These are phyloP conservation scores for Kodamaea derodonti DNA, from an alignment of 1,139 yeast genomes.

Conservation along the genomic window DNA sequence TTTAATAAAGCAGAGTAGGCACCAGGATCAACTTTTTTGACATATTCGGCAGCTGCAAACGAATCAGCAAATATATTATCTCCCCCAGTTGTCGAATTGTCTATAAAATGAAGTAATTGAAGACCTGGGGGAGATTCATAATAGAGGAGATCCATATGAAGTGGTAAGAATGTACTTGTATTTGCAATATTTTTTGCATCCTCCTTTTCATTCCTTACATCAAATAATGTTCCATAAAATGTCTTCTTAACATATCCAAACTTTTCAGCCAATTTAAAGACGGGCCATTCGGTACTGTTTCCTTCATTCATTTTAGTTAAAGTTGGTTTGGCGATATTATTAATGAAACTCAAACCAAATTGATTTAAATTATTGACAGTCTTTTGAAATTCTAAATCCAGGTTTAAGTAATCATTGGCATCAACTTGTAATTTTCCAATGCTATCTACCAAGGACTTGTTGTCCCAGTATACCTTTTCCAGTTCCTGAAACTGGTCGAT, in stretches of 20 bases:
- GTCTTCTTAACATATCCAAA: constrained; percentile 73
- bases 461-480: constrained; percentile 42
- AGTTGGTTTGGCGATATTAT: constrained; percentile 45
- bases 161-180: constrained; percentile 62
- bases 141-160: constrained; percentile 78
- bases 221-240: constrained; percentile 72
- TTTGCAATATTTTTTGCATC: constrained; percentile 74
- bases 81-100: constrained; percentile 64
- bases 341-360: constrained; percentile 58
- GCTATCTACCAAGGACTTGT: constrained; percentile 18
- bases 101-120: constrained; percentile 64
- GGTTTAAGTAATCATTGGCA: constrained; percentile 41
- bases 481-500: constrained; percentile 24
- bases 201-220: constrained; percentile 54
- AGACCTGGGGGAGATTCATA: constrained; percentile 85
- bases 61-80: constrained; percentile 76
- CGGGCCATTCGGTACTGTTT: constrained; percentile 38
- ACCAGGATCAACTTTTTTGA: constrained; percentile 51
- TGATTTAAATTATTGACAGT: constrained; percentile 48
- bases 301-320: constrained; percentile 18
- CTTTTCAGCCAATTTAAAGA: constrained; percentile 47
- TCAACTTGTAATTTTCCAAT: constrained; percentile 21
- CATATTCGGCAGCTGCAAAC: constrained; percentile 59
- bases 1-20: constrained; percentile 62
- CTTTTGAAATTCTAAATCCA: constrained; percentile 29